Evolutionary conservation across 441 rosid species (phyloP), one percentile per base, ranked within the genome.

Genomic region (Cnidoscolus chayamansa): DNA sequence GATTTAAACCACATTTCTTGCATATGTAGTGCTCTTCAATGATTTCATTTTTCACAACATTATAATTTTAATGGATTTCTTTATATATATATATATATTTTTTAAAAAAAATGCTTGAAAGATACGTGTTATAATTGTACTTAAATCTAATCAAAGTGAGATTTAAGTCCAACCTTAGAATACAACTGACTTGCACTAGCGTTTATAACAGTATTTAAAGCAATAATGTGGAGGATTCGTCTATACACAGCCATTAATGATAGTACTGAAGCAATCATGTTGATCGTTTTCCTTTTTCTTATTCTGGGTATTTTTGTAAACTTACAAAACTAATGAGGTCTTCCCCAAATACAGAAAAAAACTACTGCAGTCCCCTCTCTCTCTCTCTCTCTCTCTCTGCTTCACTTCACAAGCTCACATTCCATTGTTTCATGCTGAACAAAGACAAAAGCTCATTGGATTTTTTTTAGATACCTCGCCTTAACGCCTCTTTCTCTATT

Each of bases 361-460:
- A 25, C 72, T 70, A 82, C 70, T 17, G 25, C 72, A n/a, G 61
- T 2, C 16, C 72, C n/a, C n/a, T n/a, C n/a, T n/a, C n/a, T n/a
- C n/a, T 70, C 20, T 68, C 68, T 37, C n/a, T 11, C 62, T 63
- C 45, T 40, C 51, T 67, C 54, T 76, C 68, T 47, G 20, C 74
- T 73, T 87, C 93, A 88, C 86, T 73, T 87, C 93, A 88, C 86
- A 85, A 84, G 89, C 78, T 74, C 68, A 74, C 82, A 57, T 81
- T 85, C 80, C 76, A 68, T 77, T 78, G 58, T 72, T 74, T 66
- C 83, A 65, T 74, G 50, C 56, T 73, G 74, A 78, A 66, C 85
- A 17, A 79, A 82, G 84, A 87, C 89, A 84, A 86, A 84, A 78
- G 25, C 78, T 71, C 76, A 74, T 59, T 80, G 74, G 66, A 68